Evolutionary conservation across 2,329 filamentous ascomycete genomes (phyloP).

Genomic region (Colletotrichum sp.): DNA sequence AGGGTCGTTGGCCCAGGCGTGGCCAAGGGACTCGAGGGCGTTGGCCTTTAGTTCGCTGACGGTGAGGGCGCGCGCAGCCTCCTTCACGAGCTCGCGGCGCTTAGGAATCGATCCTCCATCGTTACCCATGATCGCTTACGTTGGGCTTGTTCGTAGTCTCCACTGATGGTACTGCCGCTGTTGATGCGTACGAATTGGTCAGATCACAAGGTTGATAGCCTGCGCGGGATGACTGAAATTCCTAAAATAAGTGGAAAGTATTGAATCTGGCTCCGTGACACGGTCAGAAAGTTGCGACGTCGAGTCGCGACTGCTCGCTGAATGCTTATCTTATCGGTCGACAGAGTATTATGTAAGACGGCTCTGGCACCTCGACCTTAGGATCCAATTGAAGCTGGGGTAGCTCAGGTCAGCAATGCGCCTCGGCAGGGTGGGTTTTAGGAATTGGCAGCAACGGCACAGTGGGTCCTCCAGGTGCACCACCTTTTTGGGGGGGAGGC

Average conservation of each 20-base stretch:
- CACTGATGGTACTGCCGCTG: background rate
- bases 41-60: constrained; percentile 88
- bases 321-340: background rate
- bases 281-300: background rate
- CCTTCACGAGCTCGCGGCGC: constrained; percentile 93
- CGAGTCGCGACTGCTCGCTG: background rate
- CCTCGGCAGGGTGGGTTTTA: background rate
- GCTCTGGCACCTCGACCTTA: background rate
- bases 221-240: background rate
- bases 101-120: constrained; percentile 97
- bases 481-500: background rate
- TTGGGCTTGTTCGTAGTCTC: background rate
- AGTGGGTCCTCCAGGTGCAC: background rate
- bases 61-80: constrained; percentile 82
- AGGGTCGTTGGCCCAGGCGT: constrained; percentile 87
- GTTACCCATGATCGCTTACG: constrained; percentile 76
- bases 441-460: background rate
- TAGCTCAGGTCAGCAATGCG: background rate
- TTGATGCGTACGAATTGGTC: background rate
- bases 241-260: background rate
- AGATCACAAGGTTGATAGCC: background rate
- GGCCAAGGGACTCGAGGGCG: constrained; percentile 81
- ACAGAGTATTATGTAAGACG: background rate
- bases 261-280: background rate
- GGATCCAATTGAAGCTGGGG: background rate